Evolutionary conservation across 495 filamentous ascomycete genomes (phyloP).

Genomic region (Tuber aestivum): DNA sequence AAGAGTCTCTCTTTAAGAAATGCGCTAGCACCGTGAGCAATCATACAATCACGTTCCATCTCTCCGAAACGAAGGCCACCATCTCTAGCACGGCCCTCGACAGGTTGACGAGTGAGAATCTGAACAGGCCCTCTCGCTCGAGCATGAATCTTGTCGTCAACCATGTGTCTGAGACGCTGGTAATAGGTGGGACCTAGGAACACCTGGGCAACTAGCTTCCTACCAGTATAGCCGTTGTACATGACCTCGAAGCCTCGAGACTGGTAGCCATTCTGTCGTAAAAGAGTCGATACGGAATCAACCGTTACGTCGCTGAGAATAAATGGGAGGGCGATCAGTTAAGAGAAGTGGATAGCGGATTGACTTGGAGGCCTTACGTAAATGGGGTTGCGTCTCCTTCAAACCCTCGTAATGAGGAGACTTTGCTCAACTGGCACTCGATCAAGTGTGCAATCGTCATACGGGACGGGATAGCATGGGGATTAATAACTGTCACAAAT

Average conservation of each 20-base stretch:
- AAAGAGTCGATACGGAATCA: slow-evolving; percentile 78
- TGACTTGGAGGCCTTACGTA: slow-evolving; percentile 46
- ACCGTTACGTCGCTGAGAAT: slow-evolving; percentile 77
- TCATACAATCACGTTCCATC: slow-evolving; percentile 99
- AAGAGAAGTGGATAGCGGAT: not conserved
- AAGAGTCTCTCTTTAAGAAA: slow-evolving; percentile 95
- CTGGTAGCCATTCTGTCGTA: slow-evolving; percentile 91
- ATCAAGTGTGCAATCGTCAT: slow-evolving; percentile 99
- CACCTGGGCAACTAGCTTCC: slow-evolving; percentile 85
- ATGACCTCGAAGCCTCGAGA: slow-evolving; percentile 95
- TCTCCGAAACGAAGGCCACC: slow-evolving; percentile 99
- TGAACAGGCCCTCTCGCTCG: slow-evolving; percentile 91
- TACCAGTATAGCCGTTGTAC: slow-evolving; percentile 96
- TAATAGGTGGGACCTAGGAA: slow-evolving; percentile 99
- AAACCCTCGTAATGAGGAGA: slow-evolving; percentile 77
- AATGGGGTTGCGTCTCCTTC: slow-evolving; percentile 98
- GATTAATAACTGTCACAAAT: slow-evolving; percentile 67
- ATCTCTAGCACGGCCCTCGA: slow-evolving; percentile 94
- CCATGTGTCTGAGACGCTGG: slow-evolving; percentile 97
- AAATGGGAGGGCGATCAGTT: not conserved
- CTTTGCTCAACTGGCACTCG: slow-evolving; percentile 95
- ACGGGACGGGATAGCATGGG: slow-evolving; percentile 97
- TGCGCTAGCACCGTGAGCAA: slow-evolving; percentile 89
- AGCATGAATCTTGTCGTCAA: slow-evolving; percentile 99
- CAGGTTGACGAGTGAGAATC: slow-evolving; percentile 96